A percentile compares a stretch with the other conserved stretches of the same genome.
These are phyloP conservation scores for Termitomyces titanicus DNA, from an alignment of 768 basidiomycete genomes.

Conservation along the genomic window DNA sequence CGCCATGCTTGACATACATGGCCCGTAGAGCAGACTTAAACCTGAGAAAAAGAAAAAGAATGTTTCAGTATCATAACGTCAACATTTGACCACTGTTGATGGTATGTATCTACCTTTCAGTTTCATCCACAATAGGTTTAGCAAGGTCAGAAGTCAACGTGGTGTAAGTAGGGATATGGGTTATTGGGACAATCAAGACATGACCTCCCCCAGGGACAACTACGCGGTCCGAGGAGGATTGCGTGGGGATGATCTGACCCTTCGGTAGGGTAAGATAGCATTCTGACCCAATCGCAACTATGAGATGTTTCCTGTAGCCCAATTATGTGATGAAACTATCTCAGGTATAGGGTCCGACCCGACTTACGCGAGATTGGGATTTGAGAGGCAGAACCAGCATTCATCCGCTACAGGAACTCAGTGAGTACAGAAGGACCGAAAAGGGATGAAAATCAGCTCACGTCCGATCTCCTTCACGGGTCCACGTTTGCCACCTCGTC, in stretches of 20 bases:
- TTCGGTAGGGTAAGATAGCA: constrained; percentile 96
- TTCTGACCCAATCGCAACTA: constrained; percentile 90
- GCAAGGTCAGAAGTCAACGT: constrained; percentile 80
- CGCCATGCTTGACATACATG: constrained; percentile 68
- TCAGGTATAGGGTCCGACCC: not conserved
- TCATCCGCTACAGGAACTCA: constrained; percentile 61
- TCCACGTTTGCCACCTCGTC: constrained; percentile 43
- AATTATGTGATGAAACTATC: constrained; percentile 7
- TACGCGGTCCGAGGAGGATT: constrained; percentile 43
- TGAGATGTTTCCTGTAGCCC: constrained; percentile 79
- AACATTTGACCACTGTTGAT: not conserved
- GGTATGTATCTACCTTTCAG: constrained; percentile 59
- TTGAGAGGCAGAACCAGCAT: constrained; percentile 98
- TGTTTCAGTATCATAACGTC: constrained; percentile 4
- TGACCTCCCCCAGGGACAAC: constrained; percentile 94
- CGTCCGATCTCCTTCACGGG: constrained; percentile 79
- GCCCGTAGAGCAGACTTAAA: constrained; percentile 75
- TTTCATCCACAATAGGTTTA: constrained; percentile 74
- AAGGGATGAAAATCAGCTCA: constrained; percentile 36
- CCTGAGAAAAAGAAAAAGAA: constrained; percentile 30
- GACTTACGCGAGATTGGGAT: constrained; percentile 82
- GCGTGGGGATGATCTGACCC: constrained; percentile 88
- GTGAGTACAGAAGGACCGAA: not conserved
- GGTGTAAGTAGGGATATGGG: constrained; percentile 86
- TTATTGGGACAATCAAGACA: constrained; percentile 36